phyloP scores from a whole-genome alignment of 2,329 filamentous ascomycete species.

The Penicillium sp. region DNA sequence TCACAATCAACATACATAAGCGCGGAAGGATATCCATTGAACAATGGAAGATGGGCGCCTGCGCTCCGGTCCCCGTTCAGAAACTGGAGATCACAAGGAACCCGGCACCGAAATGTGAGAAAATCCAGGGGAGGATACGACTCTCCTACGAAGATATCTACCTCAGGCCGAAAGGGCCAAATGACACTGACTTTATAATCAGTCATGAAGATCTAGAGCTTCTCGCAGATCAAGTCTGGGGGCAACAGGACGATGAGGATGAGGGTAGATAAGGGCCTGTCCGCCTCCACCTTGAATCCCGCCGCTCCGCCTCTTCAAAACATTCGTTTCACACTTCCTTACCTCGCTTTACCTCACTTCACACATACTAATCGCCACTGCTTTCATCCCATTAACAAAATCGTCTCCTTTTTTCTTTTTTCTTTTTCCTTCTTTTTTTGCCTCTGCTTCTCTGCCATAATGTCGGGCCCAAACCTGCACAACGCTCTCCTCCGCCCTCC shows the following conservation, averaged over 20 bases:
- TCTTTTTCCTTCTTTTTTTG: too few species aligned
- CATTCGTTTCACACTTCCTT: neutral
- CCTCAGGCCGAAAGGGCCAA: neutral
- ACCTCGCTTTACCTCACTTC: neutral
- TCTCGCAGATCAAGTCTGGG: neutral
- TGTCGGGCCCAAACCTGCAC: constrained; percentile 55
- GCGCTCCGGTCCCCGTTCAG: neutral
- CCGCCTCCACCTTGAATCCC: constrained; percentile 14
- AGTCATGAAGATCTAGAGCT: neutral
- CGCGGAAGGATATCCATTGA: neutral
- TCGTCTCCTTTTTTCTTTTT: too few species aligned
- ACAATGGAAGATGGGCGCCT: neutral
- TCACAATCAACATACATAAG: neutral
- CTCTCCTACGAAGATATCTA: neutral
- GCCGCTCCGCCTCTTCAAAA: neutral
- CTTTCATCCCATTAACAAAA: neutral
- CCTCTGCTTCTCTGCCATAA: constrained; percentile 26
- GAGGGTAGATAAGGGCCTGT: neutral
- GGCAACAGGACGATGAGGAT: neutral
- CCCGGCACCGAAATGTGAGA: neutral
- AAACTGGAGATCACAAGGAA: neutral
- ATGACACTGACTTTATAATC: neutral
- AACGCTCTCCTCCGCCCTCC: constrained; percentile 81
- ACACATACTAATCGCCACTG: too few species aligned
- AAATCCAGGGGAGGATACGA: neutral